phyloP scores from a whole-genome alignment of 2,329 filamentous ascomycete species.

The Trichoderma hamatum region DNA sequence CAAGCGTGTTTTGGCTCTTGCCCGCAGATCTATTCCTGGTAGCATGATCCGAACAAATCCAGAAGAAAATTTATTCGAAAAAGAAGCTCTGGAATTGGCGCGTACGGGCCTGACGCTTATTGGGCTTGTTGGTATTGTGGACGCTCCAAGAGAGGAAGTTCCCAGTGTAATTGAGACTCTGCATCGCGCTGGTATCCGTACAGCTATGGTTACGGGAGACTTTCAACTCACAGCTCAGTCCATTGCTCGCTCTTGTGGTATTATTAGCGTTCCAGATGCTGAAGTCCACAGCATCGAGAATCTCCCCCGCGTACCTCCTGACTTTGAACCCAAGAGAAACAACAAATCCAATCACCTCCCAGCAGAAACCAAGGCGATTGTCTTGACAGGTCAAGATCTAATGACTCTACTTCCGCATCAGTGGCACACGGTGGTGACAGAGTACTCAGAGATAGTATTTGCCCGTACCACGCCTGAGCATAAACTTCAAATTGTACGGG shows the following conservation, averaged over 20 bases:
- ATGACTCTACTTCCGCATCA: not conserved
- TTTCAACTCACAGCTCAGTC: constrained; percentile 74
- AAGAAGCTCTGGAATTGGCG: constrained; percentile 48
- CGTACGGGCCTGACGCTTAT: constrained; percentile 66
- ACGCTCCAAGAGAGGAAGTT: constrained; percentile 75
- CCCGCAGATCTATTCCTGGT: constrained; percentile 32
- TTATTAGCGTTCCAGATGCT: constrained; percentile 38
- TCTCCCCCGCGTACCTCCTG: not conserved
- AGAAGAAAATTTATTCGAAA: constrained; percentile 55
- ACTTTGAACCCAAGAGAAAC: not conserved
- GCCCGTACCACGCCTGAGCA: constrained; percentile 77
- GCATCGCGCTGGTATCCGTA: constrained; percentile 70
- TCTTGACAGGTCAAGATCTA: not conserved
- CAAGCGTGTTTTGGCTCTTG: constrained; percentile 54
- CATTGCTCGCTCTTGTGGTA: constrained; percentile 73
- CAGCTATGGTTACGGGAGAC: constrained; percentile 81
- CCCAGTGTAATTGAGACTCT: constrained; percentile 67
- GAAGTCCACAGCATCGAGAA: not conserved
- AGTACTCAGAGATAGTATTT: constrained; percentile 73
- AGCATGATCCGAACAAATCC: constrained; percentile 46
- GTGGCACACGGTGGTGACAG: not conserved
- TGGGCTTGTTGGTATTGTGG: constrained; percentile 76
- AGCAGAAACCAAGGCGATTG: not conserved
- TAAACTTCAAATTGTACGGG: constrained; percentile 77
- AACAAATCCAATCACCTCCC: not conserved